Base-by-base conservation (phyloP, 306 rosid genomes). In the Citrullus mucosospermus region DNA sequence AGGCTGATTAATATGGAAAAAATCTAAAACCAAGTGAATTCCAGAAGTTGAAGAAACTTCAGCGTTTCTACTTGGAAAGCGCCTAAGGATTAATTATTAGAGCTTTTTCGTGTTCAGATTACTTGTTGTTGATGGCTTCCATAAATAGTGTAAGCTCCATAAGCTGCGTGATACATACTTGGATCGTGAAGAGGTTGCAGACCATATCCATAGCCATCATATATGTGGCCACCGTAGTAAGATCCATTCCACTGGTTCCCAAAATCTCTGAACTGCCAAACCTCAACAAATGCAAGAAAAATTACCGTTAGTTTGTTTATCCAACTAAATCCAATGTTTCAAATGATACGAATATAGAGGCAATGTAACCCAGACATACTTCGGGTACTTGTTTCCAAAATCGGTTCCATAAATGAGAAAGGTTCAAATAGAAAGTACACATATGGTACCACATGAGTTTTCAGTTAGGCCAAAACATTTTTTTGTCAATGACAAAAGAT, bases 81-180 rank as follows among this genome's bases (percentile, higher is more conserved):
- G 56, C 18, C 56, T 44, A 70, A 44, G 25, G 32, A 50, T 50
- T 50, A 50, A 50, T 39, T 25, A 25, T 25, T 5, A 2, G 28
- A 41, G 36, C 56, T 46, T 69, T 43, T 1, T 18, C 6, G 59
- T 12, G 34, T 78, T 95, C 87, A 91, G 91, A 90, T 95, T 82
- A 96, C 98, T 88, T 93, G 98, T 80, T 96, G 98, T 79, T 93
- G 98, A 85, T 92, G 97, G 78, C 87, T 92, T 63, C 94, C 97
- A 77, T 88, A 92, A 46, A 92, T 43, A 17, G 98, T 93, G 83
- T 96, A 96, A 62, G 94, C 88, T 44, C 93, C 99, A 81, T 96
- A 96, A 44, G 97, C 87, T 9, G 88, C 81, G 56, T 91, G 90
- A 82, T 91, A 92, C 82, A 88, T 79, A 84, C 86, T 85, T 75